phyloP scores from a whole-genome alignment of 2,329 filamentous ascomycete genomes.

The Stachybotrys chartarum region DNA sequence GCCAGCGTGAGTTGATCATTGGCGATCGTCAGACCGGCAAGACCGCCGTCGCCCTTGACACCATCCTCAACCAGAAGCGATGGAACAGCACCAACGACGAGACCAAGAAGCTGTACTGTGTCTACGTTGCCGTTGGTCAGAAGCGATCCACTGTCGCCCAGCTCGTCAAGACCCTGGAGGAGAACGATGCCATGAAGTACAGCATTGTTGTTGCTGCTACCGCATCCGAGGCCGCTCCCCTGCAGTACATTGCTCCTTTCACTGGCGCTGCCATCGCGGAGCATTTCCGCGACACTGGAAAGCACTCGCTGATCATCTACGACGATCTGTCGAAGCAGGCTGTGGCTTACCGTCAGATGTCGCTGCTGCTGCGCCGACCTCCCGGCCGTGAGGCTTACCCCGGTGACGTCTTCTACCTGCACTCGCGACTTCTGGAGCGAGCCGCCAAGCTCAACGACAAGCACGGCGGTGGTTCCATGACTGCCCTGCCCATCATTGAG shows the following conservation, averaged over 20 bases:
- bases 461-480: constrained; percentile 92
- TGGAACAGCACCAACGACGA: constrained; percentile 89
- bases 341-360: constrained; percentile 98
- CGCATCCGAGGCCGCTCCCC: constrained; percentile 90
- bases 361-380: constrained; percentile 91
- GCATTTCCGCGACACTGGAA: constrained; percentile 75
- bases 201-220: constrained; percentile 88
- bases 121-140: constrained; percentile 98
- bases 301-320: constrained; percentile 83
- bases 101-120: constrained; percentile 97
- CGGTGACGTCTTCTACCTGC: constrained; percentile 98
- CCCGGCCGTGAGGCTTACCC: constrained; percentile 99
- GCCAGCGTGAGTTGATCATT: constrained; percentile 99
- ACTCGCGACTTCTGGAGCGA: constrained; percentile 98
- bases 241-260: constrained; percentile 93
- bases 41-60: constrained; percentile 95
- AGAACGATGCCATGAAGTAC: constrained; percentile 99
- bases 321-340: constrained; percentile 98
- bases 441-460: constrained; percentile 98
- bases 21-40: constrained; percentile 99
- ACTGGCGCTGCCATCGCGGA: constrained; percentile 65
- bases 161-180: constrained; percentile 98
- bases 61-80: constrained; percentile 98
- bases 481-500: constrained; percentile 95
- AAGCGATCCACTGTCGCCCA: constrained; percentile 99